Base-by-base conservation (phyloP, 2,329 filamentous ascomycete species). In the Colletotrichum acutatum region DNA sequence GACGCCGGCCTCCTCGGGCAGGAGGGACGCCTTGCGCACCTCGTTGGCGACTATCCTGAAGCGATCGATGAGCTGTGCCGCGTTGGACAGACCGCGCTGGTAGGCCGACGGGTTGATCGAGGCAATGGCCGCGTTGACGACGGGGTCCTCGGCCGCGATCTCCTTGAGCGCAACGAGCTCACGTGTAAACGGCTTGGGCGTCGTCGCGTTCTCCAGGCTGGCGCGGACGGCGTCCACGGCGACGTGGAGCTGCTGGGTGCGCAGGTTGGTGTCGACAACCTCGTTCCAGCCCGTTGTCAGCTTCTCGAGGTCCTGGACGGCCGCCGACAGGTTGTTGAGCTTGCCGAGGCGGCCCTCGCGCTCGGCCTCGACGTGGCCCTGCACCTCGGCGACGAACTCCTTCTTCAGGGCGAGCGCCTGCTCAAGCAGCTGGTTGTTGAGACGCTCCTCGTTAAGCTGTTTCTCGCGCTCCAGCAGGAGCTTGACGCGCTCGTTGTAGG, bases 101-200 rank as follows among this genome's bases (percentile, higher is more conserved):
- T 99, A 99, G 24, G 97, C 95, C 12, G 90, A 87, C 3, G 97
- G 97, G 86, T 97, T 97, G 83, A 99, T 97, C 34, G 95, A 97
- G n/a, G 94, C 93, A 78, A 99, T 97, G 72, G 97, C 97, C 4
- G 96, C 96, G 77, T 95, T 92, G 73, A 99, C 95, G 6, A 98
- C 93, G 1, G 94, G 86, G 81, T 98, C 94, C 64, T 95, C 93
- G 34, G 90, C 89, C 4, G 95, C 94, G 77, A 98, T 94, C 83
- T 98, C 95, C 85, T 98, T 98, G 68, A 99, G 90, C 4, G 97
- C 97, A 24, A 97, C 94, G 16, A 99, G 91, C 86, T 99, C 97
- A 75, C 92, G 92, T 79, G 98, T 90, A 82, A 99, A 99, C 4
- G 97, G 97, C 54, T 91, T 90, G 24, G 96, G 94, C 77, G 92